Percentiles rank a stretch among this genome's conserved stretches.
phyloP scores from a whole-genome alignment of 2,329 filamentous ascomycete genomes.

The Aspergillus persii region DNA sequence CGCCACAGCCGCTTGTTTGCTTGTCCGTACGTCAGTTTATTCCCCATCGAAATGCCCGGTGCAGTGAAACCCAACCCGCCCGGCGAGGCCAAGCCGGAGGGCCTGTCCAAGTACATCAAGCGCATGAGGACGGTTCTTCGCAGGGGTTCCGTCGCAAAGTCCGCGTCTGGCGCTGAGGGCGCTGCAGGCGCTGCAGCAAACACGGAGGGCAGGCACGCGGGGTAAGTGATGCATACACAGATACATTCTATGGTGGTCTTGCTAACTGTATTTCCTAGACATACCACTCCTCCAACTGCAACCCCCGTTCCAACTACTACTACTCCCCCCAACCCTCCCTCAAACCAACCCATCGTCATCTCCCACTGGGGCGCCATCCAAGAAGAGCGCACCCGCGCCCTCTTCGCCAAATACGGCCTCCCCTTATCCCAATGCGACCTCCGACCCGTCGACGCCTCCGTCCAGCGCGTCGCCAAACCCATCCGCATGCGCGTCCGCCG shows the following conservation, averaged over 20 bases:
- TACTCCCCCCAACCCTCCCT: slow-evolving; percentile 6
- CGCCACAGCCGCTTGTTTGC: neutral
- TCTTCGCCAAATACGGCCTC: slow-evolving; percentile 49
- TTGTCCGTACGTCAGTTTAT: neutral
- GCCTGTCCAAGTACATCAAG: slow-evolving; percentile 39
- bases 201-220: slow-evolving; percentile 12
- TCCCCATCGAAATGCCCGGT: slow-evolving; percentile 22
- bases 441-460: slow-evolving; percentile 35
- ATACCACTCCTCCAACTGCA: neutral
- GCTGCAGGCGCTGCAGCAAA: slow-evolving; percentile 14
- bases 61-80: slow-evolving; percentile 15
- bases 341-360: slow-evolving; percentile 20
- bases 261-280: neutral
- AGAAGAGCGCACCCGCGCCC: slow-evolving; percentile 43
- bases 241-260: neutral
- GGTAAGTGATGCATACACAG: neutral
- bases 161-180: slow-evolving; percentile 20
- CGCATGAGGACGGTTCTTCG: slow-evolving; percentile 40
- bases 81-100: slow-evolving; percentile 29
- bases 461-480: slow-evolving; percentile 45
- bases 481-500: slow-evolving; percentile 49
- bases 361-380: slow-evolving; percentile 39
- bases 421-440: slow-evolving; percentile 44
- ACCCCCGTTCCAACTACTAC: neutral
- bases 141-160: slow-evolving; percentile 30